These are phyloP conservation scores for Ceriops tagal DNA, from an alignment of 345 rosid species.

Conservation along the genomic window DNA sequence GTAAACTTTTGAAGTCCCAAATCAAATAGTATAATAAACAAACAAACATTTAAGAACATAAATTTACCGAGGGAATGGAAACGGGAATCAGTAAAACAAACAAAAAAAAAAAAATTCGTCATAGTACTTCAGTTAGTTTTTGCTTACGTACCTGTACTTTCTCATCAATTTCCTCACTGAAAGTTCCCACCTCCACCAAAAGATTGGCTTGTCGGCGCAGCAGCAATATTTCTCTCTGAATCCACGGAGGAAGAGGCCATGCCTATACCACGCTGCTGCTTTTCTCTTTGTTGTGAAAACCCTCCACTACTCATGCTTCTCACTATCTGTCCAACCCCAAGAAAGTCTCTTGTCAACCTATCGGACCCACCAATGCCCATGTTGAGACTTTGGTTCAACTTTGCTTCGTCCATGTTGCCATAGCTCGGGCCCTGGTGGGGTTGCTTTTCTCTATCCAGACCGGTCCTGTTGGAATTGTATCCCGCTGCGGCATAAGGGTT, in stretches of 20 bases:
- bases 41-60: neutral
- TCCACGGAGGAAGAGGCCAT: constrained; percentile 22
- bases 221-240: constrained; percentile 23
- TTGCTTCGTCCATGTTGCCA: constrained; percentile 22
- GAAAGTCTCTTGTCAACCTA: constrained; percentile 69
- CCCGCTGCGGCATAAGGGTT: constrained; percentile 10
- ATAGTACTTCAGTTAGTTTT: neutral
- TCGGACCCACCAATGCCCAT: constrained; percentile 48
- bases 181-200: constrained; percentile 23
- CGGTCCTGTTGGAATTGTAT: constrained; percentile 13
- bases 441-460: constrained; percentile 6
- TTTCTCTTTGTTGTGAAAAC: constrained; percentile 21
- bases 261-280: constrained; percentile 15
- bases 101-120: too few relatives aligned
- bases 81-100: constrained; percentile 4
- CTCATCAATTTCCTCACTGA: constrained; percentile 13
- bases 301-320: constrained; percentile 33
- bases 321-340: constrained; percentile 68
- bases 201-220: constrained; percentile 21
- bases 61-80: constrained; percentile 15
- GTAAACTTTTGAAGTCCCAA: neutral
- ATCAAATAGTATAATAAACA: neutral
- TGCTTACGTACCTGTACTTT: constrained; percentile 27
- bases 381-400: constrained; percentile 24
- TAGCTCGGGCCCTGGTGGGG: constrained; percentile 3